These are phyloP conservation scores for Sclerotinia trifoliorum DNA, from an alignment of 2,329 filamentous ascomycete genomes.

Conservation along the genomic window DNA sequence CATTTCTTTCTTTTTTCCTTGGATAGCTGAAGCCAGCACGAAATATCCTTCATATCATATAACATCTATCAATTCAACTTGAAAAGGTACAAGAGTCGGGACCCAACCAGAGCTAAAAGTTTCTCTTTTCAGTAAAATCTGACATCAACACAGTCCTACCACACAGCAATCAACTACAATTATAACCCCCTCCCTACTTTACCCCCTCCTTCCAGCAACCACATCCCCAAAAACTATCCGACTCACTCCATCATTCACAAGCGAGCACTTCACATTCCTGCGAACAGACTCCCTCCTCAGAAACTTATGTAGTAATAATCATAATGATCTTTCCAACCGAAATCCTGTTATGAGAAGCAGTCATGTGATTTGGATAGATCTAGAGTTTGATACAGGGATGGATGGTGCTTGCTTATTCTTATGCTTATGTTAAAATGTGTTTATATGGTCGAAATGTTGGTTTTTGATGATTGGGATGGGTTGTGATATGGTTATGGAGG, in stretches of 20 bases:
- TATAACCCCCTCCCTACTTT: background rate
- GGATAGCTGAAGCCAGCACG: background rate
- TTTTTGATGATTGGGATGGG: background rate
- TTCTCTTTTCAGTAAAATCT: background rate
- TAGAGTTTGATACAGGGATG: background rate
- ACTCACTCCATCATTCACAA: background rate
- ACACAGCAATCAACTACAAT: background rate
- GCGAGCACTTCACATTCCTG: background rate
- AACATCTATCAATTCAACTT: background rate
- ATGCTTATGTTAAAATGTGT: background rate
- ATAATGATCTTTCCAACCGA: background rate
- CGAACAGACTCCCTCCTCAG: background rate
- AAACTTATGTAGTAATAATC: background rate
- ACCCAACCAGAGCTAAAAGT: rapidly evolving
- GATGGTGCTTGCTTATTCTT: background rate
- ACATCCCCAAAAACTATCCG: background rate
- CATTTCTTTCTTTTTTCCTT: background rate
- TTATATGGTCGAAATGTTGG: background rate
- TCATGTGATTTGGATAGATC: background rate
- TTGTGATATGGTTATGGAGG: too few species aligned
- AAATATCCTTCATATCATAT: background rate
- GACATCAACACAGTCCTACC: background rate
- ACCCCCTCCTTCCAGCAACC: background rate
- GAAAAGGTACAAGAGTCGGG: background rate
- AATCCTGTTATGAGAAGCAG: background rate